A percentile compares a stretch with the other conserved stretches of the same genome.
Conservation (phyloP, 345 rosid species). For the Diplotaxis tenuifolia region DNA sequence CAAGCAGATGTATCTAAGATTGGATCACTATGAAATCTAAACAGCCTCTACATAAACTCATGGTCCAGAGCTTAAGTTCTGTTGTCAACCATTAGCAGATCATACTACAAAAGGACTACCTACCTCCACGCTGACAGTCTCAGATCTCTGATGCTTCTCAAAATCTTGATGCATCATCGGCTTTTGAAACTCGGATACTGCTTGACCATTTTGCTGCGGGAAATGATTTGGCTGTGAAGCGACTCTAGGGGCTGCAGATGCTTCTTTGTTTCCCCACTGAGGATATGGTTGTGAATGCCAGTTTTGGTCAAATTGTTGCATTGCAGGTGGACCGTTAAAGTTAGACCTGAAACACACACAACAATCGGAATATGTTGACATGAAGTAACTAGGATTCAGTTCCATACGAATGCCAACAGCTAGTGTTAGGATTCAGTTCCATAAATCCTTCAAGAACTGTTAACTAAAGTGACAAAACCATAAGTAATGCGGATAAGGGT, state of each 20-base stretch:
- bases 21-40: constrained; percentile 6
- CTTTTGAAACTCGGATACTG: constrained; percentile 43
- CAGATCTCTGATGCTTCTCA: constrained; percentile 44
- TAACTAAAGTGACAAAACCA: constrained; percentile 5
- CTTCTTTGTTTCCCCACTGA: constrained; percentile 44
- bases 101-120: constrained; percentile 28
- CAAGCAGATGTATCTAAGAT: background rate
- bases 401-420: background rate
- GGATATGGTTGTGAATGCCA: constrained; percentile 48
- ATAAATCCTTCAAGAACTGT: background rate
- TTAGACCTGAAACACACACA: constrained; percentile 44
- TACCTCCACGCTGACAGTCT: constrained; percentile 45
- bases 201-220: constrained; percentile 45
- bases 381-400: background rate
- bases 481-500: background rate
- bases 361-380: background rate
- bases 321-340: constrained; percentile 49
- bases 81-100: constrained; percentile 10
- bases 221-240: constrained; percentile 40
- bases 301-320: constrained; percentile 44
- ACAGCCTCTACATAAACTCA: constrained; percentile 8
- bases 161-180: constrained; percentile 27
- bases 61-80: background rate
- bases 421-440: background rate
- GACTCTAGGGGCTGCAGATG: constrained; percentile 36